Evolutionary conservation across 768 basidiomycete species (phyloP), one percentile per base, ranked within the genome.

Genomic region (Leccinum rimulosum): DNA sequence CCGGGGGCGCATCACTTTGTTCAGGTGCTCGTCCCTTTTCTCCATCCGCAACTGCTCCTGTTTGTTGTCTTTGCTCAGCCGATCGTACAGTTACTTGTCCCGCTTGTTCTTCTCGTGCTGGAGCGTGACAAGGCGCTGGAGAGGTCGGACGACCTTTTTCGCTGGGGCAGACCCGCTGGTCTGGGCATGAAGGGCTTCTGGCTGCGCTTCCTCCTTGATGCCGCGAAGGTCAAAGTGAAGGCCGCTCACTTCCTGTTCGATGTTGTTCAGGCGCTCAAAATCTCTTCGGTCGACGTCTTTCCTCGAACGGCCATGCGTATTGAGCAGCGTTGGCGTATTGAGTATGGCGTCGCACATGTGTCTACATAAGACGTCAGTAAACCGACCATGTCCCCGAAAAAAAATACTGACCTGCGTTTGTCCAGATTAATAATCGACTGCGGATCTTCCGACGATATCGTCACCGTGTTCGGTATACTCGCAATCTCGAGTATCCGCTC

Each of bases 21-120:
- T 88, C 40, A 93, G 76, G 55, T 88, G 79, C 59, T 92, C 89
- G 60, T 91, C 89, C 8, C 88, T 84, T 61, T 83, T 84, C 60
- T 93, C 91, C 61, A 81, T 79, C 60, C 83, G 83, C 27, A 83
- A 76, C 64, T 92, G 90, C 70, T 93, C 91, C 43, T 84, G 80
- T 38, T 83, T 79, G 70, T 89, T 91, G 74, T 93, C 91, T 67
- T 85, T 87, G 66, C 84, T 82, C 14, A 93, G 75, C 3, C 88
- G 83, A 35, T 84, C 81, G 22, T 88, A 86, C 56, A 90, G 68
- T 61, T 82, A 78, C 63, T 81, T 84, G 74, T 95, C 92, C 30
- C 92, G 82, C 50, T 89, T 85, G 71, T 82, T 85, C 78, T 94
- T 95, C 69, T 95, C 93, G 57, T 87, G 80, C 71, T 95, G 92